Evolutionary conservation across 2,329 filamentous ascomycete genomes (phyloP).

Genomic region (Xylaria sp.): DNA sequence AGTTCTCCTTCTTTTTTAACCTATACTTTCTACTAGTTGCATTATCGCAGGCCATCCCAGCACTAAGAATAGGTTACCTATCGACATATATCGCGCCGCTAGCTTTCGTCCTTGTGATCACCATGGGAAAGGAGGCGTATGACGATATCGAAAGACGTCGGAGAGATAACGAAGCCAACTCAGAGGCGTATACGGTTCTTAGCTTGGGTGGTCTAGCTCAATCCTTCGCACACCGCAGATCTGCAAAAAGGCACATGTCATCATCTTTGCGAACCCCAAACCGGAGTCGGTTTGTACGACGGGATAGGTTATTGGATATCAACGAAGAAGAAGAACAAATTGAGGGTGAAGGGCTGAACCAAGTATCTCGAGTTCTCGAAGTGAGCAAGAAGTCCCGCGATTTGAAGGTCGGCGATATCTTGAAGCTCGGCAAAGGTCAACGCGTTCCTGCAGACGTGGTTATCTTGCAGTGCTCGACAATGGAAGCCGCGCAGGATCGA

Average conservation of each 20-base stretch:
- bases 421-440: constrained; percentile 92
- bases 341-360: constrained; percentile 55
- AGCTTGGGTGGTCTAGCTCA: constrained; percentile 71
- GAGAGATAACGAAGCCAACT: constrained; percentile 93
- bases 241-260: constrained; percentile 61
- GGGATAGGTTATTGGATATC: constrained; percentile 70
- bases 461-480: constrained; percentile 82
- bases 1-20: constrained; percentile 99
- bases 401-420: constrained; percentile 92
- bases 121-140: constrained; percentile 92
- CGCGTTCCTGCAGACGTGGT: constrained; percentile 94
- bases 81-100: constrained; percentile 94
- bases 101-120: constrained; percentile 90
- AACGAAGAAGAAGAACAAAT: constrained; percentile 73
- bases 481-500: constrained; percentile 58
- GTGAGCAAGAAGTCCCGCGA: constrained; percentile 85
- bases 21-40: constrained; percentile 98
- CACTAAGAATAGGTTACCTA: constrained; percentile 91
- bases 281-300: constrained; percentile 52
- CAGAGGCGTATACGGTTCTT: constrained; percentile 85
- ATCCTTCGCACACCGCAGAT: constrained; percentile 50
- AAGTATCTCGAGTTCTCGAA: constrained; percentile 68
- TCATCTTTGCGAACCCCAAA: constrained; percentile 53
- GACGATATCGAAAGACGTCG: constrained; percentile 90
- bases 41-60: constrained; percentile 89